Evolutionary conservation across 306 rosid genomes (phyloP).

Genomic region (Trichosanthes truncata): DNA sequence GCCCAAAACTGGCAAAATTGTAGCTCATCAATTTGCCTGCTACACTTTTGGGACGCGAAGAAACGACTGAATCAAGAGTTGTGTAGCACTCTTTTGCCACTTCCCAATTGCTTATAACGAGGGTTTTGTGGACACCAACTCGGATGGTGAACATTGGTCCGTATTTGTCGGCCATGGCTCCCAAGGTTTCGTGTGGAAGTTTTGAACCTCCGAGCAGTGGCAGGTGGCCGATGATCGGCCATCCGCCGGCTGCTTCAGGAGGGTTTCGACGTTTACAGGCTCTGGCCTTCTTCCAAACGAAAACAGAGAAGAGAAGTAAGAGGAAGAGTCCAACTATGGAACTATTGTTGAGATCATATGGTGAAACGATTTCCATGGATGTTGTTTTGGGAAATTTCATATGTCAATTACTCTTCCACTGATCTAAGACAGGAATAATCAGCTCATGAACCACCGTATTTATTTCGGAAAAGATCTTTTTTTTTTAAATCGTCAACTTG

Average conservation of each 20-base stretch:
- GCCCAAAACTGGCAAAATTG: conserved; percentile 27
- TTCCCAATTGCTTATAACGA: conserved; percentile 23
- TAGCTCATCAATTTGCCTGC: conserved; percentile 18
- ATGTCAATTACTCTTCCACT: too few relatives aligned
- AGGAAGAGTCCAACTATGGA: background rate
- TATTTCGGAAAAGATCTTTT: too few relatives aligned
- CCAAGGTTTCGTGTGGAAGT: conserved; percentile 30
- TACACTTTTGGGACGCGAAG: conserved; percentile 18
- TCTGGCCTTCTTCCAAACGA: background rate
- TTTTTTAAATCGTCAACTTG: too few relatives aligned
- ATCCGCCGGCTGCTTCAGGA: conserved; percentile 39
- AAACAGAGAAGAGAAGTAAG: background rate
- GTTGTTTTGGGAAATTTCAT: too few relatives aligned
- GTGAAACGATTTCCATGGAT: background rate
- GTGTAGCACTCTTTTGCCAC: conserved; percentile 34
- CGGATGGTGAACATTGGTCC: conserved; percentile 26
- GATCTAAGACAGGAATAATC: too few relatives aligned
- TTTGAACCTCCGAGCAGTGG: conserved; percentile 12
- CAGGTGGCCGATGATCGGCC: conserved; percentile 65
- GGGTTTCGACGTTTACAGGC: background rate
- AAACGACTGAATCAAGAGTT: conserved; percentile 16
- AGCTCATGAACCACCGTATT: too few relatives aligned
- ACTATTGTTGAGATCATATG: background rate
- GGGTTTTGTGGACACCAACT: conserved; percentile 16
- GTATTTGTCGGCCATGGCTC: conserved; percentile 29